Conservation (phyloP, 2,329 filamentous ascomycete species). For the Phialemonium atrogriseum region DNA sequence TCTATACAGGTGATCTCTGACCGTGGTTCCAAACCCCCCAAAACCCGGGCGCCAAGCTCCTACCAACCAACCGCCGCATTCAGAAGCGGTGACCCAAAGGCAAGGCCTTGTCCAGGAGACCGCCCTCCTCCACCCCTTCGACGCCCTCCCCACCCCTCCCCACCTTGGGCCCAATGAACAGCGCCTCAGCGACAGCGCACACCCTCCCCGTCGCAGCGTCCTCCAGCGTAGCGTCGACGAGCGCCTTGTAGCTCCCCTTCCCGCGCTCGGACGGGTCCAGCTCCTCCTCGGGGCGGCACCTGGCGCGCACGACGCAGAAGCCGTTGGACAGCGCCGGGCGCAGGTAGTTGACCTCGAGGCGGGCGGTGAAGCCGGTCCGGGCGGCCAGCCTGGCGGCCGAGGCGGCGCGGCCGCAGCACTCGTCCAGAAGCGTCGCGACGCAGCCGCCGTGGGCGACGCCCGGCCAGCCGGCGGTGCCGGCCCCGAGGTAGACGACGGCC, state of each 20-base stretch:
- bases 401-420: conserved; percentile 58
- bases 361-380: conserved; percentile 42
- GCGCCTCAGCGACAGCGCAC: conserved; percentile 48
- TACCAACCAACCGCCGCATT: background rate
- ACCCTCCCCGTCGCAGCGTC: conserved; percentile 42
- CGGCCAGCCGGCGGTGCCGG: conserved; percentile 61
- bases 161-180: conserved; percentile 50
- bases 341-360: conserved; percentile 53
- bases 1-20: no score
- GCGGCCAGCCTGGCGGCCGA: conserved; percentile 36
- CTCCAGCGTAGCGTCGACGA: conserved; percentile 46
- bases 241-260: conserved; percentile 34
- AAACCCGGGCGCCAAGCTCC: no score
- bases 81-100: background rate
- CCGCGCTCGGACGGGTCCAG: conserved; percentile 16
- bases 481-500: conserved; percentile 60
- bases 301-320: conserved; percentile 55
- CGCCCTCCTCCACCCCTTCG: background rate
- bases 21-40: no score
- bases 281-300: conserved; percentile 27
- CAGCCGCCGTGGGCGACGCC: conserved; percentile 63
- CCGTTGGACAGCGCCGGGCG: conserved; percentile 48
- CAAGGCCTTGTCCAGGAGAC: conserved; percentile 1
- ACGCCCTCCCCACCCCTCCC: conserved; percentile 28
- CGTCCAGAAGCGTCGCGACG: conserved; percentile 60